Evolutionary conservation across 306 rosid species (phyloP).

Genomic region (Castanopsis chinensis): DNA sequence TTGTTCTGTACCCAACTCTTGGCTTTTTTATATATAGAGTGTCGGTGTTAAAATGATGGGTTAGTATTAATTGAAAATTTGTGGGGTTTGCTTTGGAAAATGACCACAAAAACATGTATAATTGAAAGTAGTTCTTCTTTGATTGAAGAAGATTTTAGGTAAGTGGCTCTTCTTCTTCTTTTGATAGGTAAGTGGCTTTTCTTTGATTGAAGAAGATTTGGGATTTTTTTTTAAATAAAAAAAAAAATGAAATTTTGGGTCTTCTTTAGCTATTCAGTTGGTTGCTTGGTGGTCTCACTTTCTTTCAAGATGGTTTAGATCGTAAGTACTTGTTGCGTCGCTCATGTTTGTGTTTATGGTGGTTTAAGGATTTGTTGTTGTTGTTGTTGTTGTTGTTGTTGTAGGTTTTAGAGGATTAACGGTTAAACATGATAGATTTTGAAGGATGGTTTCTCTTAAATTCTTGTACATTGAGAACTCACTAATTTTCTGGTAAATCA

Average conservation of each 20-base stretch:
- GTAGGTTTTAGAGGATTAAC: not conserved
- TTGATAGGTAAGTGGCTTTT: not conserved
- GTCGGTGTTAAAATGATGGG: not conserved
- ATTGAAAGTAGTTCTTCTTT: no score
- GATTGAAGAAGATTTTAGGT: no score
- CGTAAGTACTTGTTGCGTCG: not conserved
- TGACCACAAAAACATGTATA: not conserved
- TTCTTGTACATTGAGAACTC: not conserved
- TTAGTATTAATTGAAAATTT: no score
- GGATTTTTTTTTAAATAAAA: not conserved
- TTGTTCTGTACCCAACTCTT: not conserved
- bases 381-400: no score
- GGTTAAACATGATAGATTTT: not conserved
- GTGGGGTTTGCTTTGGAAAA: not conserved
- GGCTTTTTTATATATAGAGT: no score
- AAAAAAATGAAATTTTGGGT: not conserved
- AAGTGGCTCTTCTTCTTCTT: not conserved
- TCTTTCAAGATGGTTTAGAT: not conserved
- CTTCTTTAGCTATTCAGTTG: not conserved
- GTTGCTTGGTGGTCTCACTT: not conserved
- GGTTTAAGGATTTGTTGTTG: not conserved
- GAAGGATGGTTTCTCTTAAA: not conserved
- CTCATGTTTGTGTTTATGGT: not conserved
- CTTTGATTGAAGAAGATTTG: not conserved
- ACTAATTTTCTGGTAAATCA: not conserved